Conservation (phyloP, 305 asterid species). For the Solanum hybrid region DNA sequence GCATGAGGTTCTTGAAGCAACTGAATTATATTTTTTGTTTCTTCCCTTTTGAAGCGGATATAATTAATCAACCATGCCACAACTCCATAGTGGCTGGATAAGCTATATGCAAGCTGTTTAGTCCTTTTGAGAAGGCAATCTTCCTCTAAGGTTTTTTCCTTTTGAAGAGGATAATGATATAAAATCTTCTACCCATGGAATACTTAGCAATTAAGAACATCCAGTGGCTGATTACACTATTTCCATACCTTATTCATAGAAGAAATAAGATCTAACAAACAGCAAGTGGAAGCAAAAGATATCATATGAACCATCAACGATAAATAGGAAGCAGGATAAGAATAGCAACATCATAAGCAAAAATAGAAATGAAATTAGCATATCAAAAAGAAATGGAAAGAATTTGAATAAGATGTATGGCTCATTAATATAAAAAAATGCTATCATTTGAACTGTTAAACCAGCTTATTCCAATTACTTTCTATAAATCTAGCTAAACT, state of each 20-base stretch:
- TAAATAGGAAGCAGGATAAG: not conserved
- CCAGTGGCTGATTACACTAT: not conserved
- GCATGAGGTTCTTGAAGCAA: slow-evolving; percentile 1
- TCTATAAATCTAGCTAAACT: not conserved
- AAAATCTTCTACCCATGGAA: not conserved
- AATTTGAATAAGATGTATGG: slow-evolving; percentile 4
- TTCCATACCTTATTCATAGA: not conserved
- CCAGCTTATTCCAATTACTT: not conserved
- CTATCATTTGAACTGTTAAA: slow-evolving; percentile 5
- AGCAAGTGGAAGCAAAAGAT: not conserved
- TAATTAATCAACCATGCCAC: not conserved
- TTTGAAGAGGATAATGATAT: slow-evolving; percentile 3
- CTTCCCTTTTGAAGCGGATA: not conserved
- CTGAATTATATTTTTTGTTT: not conserved
- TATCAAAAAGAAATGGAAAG: not conserved
- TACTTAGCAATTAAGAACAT: not conserved
- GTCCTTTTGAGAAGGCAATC: not conserved
- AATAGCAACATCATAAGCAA: not conserved
- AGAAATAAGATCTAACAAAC: not conserved
- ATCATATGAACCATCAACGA: not conserved
- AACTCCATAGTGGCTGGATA: not conserved
- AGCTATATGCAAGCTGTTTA: not conserved
- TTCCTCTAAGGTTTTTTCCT: not conserved
- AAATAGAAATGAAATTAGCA: not conserved
- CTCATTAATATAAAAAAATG: slow-evolving; percentile 3